Evolutionary conservation across 768 basidiomycete genomes (phyloP), one percentile per base, ranked within the genome.

Genomic region (Kondoa malvinella): DNA sequence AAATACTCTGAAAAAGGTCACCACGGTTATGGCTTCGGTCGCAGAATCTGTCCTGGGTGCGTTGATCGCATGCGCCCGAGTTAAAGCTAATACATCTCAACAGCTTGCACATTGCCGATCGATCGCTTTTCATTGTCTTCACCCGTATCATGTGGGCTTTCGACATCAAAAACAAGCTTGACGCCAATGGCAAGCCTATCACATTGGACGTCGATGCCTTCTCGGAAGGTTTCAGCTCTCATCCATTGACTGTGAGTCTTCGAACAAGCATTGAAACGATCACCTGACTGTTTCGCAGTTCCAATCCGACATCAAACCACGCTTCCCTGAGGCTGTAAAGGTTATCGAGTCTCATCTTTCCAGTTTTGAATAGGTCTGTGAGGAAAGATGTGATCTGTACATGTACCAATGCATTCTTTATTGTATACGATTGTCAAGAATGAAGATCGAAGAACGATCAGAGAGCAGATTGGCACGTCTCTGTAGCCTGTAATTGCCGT

Each of bases 201-300:
- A 66, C 56, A 50, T n/a, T 57, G 58, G 34, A 59, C 40, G 50
- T 65, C 25, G 59, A 69, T 57, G 68, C 68, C 15, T 68, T 65
- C 40, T 65, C 68, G 3, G 65, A 63, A 14, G 68, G 68, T 57
- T 68, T 68, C 33, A 56, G 34, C 14, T 68, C 68, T 2, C 68
- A 68, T 33, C 68, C 68, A 15, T 29, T 57, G 32, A 68, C 12
- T 50, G 40, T 50, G 40, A 50, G 40, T 50, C 21, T 50, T 50
- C 8, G 40, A 21, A 50, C 8, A 50, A 50, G 40, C 8, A 50
- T 8, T 50, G 8, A 21, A 50, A 8, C 21, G 40, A 50, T 50
- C 8, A 50, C 8, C 21, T 50, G 21, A 8, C 12, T 50, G 40
- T 8, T 8, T 50, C 12, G 21, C 40, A 50, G 40, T 63, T 63